Evolutionary conservation across 441 rosid genomes (phyloP), one percentile per base, ranked within the genome.

Genomic region (Erysimum cheiri): DNA sequence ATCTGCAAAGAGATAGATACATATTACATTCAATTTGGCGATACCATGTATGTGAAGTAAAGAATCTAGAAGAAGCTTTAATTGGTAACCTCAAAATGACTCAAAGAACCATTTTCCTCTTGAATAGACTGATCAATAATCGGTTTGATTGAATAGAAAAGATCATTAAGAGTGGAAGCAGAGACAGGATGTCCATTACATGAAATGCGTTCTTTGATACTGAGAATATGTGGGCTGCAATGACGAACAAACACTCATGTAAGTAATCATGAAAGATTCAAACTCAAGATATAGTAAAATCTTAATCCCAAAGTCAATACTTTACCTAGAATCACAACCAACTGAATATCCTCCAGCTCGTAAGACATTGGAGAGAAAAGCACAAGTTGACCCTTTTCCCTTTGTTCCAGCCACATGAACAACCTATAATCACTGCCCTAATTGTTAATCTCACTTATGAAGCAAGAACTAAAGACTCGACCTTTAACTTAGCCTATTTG

Each of bases 401-500:
- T 94, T 92, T 2, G 98, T 94, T 63, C 99, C 99, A 57, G 97
- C 93, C 50, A 94, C 82, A 70, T 94, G 99, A 76, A 92, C 71
- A 12, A 84, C 80, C 98, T 63, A 63, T 44, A 6, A 61, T 15
- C 53, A 60, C 14, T 60, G 52, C 52, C 47, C 5, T 36, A 14
- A 29, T 28, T 53, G 11, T 53, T 29, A 53, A n/a, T 53, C 56
- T 52, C 5, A 52, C 56, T 44, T 12, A 36, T 36, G 10, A 43
- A 14, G 6, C 4, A 8, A 9, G 8, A 35, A 35, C 57, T 7
- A 54, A 55, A 55, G 60, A 31, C 32, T 13, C 14, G 60, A 31
- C 37, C 58, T 53, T 52, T 6, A 29, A 29, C 47, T n/a, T 43
- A 43, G 47, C 1, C 8, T 35, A 0, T 35, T 35, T 35, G 37